Evolutionary conservation across 1,139 yeast genomes (phyloP).

Genomic region (Sugiyamaella grinbergsii): DNA sequence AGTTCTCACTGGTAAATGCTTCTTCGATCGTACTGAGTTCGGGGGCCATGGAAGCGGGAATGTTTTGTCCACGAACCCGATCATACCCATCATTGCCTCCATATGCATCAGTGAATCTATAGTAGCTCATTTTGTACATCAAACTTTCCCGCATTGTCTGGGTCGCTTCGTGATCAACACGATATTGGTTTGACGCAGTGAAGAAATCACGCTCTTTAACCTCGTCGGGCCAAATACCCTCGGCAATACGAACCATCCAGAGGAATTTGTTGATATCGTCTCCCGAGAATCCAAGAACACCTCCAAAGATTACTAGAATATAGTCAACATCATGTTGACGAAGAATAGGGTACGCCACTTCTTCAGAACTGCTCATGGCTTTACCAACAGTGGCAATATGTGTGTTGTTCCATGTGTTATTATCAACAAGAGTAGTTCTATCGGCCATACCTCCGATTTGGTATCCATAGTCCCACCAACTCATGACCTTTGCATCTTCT

Average conservation of each 20-base stretch:
- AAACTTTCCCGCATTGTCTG: conserved; percentile 82
- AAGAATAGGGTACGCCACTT: conserved; percentile 82
- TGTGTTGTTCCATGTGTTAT: conserved; percentile 99
- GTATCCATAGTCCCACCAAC: conserved; percentile 99
- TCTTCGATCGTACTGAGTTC: conserved; percentile 82
- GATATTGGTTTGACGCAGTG: conserved; percentile 83
- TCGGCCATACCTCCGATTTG: conserved; percentile 99
- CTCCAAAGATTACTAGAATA: conserved; percentile 91
- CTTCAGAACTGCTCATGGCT: conserved; percentile 92
- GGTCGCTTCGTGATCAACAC: conserved; percentile 80
- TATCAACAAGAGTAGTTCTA: conserved; percentile 96
- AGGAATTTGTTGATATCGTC: conserved; percentile 96
- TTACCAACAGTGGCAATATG: conserved; percentile 99
- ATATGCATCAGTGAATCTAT: conserved; percentile 77
- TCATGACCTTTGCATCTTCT: conserved; percentile 93
- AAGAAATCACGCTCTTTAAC: conserved; percentile 82
- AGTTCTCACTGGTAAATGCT: conserved; percentile 92
- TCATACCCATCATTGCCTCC: conserved; percentile 69
- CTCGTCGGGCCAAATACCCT: conserved; percentile 99
- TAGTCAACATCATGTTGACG: conserved; percentile 94
- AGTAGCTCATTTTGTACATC: conserved; percentile 94
- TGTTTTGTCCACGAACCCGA: conserved; percentile 83
- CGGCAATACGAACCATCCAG: conserved; percentile 99
- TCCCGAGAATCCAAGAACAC: conserved; percentile 89
- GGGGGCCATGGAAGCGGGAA: conserved; percentile 57